These are phyloP conservation scores for Lentinula raphanica DNA, from an alignment of 768 basidiomycete species.

Conservation along the genomic window DNA sequence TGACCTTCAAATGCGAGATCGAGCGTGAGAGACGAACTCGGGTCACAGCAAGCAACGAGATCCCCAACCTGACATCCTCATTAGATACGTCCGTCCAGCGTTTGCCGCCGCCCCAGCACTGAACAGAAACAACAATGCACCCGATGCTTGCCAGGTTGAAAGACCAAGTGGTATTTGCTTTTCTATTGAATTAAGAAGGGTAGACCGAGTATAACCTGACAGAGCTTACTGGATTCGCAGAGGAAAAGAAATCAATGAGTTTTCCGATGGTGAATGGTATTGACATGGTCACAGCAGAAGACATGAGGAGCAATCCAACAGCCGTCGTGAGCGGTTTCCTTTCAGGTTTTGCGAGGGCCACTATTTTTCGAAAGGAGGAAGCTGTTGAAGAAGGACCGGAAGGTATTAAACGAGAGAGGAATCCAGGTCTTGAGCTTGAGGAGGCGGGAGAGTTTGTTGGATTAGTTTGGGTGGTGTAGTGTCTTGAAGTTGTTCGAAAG, in stretches of 20 bases:
- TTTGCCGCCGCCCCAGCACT: conserved; percentile 86
- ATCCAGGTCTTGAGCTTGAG: conserved; percentile 1
- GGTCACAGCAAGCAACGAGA: too few species aligned
- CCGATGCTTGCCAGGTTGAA: conserved; percentile 76
- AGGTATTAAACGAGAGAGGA: conserved; percentile 22
- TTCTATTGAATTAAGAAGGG: background rate
- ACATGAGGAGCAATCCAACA: conserved; percentile 76
- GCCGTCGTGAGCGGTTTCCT: conserved; percentile 70
- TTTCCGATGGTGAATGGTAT: conserved; percentile 91
- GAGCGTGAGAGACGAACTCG: background rate
- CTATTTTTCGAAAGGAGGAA: conserved; percentile 70
- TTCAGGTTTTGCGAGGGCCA: conserved; percentile 79
- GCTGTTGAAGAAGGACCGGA: conserved; percentile 34
- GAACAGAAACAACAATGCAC: conserved; percentile 66
- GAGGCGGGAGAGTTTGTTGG: background rate
- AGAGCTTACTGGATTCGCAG: conserved; percentile 59
- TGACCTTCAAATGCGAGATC: conserved; percentile 44
- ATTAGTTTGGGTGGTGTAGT: background rate
- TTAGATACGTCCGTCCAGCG: conserved; percentile 74
- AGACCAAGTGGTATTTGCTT: conserved; percentile 79
- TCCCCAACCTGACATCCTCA: conserved; percentile 73
- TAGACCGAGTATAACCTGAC: background rate
- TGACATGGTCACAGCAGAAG: conserved; percentile 86
- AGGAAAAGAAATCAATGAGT: conserved; percentile 89
- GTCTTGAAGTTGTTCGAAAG: background rate